phyloP scores from a whole-genome alignment of 208 protist species.

The Endotrypanum monterogeii region DNA sequence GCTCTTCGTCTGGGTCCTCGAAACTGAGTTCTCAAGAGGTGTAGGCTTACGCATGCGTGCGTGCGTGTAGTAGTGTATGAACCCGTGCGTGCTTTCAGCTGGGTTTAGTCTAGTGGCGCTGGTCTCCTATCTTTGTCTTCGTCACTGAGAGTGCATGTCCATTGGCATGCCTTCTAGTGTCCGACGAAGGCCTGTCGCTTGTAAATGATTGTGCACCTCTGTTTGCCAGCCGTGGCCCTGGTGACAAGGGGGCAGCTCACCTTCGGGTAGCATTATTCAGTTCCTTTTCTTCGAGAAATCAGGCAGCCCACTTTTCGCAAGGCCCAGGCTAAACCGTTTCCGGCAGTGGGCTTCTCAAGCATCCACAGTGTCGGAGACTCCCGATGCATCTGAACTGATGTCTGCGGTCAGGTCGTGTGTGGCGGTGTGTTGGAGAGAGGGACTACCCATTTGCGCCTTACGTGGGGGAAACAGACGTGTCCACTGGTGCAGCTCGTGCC shows the following conservation, averaged over 20 bases:
- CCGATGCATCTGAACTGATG: background rate
- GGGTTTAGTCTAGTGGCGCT: background rate
- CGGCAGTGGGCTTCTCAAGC: background rate
- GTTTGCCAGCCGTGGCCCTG: background rate
- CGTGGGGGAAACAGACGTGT: no score
- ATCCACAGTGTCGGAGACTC: background rate
- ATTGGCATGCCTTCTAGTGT: background rate
- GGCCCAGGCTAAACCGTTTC: background rate
- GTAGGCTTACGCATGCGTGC: no score
- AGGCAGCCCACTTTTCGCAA: background rate
- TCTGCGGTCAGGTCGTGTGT: background rate
- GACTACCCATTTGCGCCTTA: no score
- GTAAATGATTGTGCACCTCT: background rate
- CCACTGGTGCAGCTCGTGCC: no score
- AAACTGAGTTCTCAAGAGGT: background rate
- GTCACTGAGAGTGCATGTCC: background rate
- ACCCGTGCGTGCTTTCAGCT: background rate
- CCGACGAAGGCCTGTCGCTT: background rate
- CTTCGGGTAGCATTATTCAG: background rate
- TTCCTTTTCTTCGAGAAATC: background rate
- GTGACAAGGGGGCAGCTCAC: background rate
- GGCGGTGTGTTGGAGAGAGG: background rate
- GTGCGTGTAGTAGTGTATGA: background rate
- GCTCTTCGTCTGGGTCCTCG: background rate
- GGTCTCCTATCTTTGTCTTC: background rate